Conservation (phyloP, 306 rosid species). For the Castanea crenata region DNA sequence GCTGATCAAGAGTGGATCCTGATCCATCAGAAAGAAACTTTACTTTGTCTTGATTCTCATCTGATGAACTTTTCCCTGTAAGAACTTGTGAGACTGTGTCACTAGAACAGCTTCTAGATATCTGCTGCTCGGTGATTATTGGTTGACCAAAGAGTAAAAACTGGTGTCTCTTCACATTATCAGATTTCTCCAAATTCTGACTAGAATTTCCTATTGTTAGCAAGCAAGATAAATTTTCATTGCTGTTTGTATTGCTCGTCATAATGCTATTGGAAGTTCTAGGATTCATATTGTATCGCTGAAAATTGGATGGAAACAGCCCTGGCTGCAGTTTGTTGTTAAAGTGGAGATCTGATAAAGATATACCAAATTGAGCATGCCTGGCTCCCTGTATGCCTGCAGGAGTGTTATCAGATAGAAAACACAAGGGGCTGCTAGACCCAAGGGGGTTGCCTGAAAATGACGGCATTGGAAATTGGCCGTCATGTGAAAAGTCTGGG, state of each 20-base stretch:
- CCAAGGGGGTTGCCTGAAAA: slow-evolving; percentile 80
- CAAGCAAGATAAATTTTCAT: slow-evolving; percentile 60
- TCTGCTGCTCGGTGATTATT: slow-evolving; percentile 92
- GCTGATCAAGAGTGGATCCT: slow-evolving; percentile 34
- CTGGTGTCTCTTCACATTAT: slow-evolving; percentile 64
- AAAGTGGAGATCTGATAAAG: slow-evolving; percentile 79
- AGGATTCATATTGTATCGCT: slow-evolving; percentile 39
- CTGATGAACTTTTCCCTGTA: slow-evolving; percentile 23
- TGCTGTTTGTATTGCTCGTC: slow-evolving; percentile 40
- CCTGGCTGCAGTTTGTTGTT: slow-evolving; percentile 67
- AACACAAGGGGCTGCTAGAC: slow-evolving; percentile 81
- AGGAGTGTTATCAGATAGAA: slow-evolving; percentile 77
- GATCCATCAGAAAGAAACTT: slow-evolving; percentile 47
- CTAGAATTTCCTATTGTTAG: slow-evolving; percentile 66
- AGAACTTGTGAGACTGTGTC: slow-evolving; percentile 38
- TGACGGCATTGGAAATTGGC: slow-evolving; percentile 57
- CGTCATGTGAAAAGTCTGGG: slow-evolving; percentile 57
- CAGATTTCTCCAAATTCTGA: slow-evolving; percentile 66
- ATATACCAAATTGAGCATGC: slow-evolving; percentile 96
- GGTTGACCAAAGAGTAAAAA: slow-evolving; percentile 95
- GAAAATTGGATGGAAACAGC: slow-evolving; percentile 57
- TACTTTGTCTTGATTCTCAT: slow-evolving; percentile 35
- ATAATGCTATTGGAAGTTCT: slow-evolving; percentile 44
- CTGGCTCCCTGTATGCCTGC: slow-evolving; percentile 99
- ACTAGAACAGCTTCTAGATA: slow-evolving; percentile 45